Base-by-base conservation (phyloP, 495 filamentous ascomycete genomes). In the Aspergillus coremiiformis region DNA sequence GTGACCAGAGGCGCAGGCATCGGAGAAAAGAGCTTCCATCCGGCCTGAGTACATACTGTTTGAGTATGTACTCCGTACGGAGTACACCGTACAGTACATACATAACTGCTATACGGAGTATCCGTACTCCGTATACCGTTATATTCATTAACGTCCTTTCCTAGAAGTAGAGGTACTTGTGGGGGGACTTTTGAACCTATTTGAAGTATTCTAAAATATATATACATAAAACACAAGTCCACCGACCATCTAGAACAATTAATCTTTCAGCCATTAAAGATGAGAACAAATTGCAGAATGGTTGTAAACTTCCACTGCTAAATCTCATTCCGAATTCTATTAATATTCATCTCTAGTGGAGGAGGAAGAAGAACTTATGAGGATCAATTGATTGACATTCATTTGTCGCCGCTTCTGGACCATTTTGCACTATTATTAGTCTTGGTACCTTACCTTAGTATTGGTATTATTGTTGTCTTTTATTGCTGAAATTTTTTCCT, bases 1-100 rank as follows among this genome's bases (percentile, higher is more conserved):
- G 9, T 3, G 39, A 54, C 64, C 62, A 60, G 5, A 39, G 21
- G 33, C 39, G 52, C 35, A 54, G 14, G 24, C 2, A 35, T 35
- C 32, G 32, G 32, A 35, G 12, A 35, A 2, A 35, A 35, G 32
- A 35, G n/a, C 10, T 35, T 35, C 32, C 32, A 35, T 5, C 10
- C 12, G 29, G 32, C 10, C 27, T 11, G 12, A 14, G 32, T 35
- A 35, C 29, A 10, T 9, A 4, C 24, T 27, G 24, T 27, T 4
- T 27, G 9, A 27, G 24, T 27, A 27, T 9, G 24, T 4, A 27
- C 5, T 5, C 6, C 39, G 8, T 51, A 24, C 45, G 33, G 15
- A 55, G 42, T 27, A 27, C 24, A n/a, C n/a, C 27, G 27, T 30
- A 30, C 7, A 9, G 27, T 30, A 30, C 27, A 9, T n/a, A n/a